phyloP scores from a whole-genome alignment of 176 grass and related monocot genomes.

The Melocanna baccifera region DNA sequence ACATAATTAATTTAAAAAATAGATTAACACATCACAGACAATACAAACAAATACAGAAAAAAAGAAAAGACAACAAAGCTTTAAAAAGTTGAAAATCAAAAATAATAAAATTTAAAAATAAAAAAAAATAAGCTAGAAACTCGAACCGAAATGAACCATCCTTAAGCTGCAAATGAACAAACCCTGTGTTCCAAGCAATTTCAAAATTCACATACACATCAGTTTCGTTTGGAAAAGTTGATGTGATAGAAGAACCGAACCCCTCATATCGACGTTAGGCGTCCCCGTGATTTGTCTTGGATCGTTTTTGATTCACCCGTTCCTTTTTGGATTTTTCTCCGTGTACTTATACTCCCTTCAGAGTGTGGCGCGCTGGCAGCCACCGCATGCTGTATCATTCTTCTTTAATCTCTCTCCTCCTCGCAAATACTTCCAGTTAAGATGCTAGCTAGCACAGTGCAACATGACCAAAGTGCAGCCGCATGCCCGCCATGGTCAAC shows the following conservation, averaged over 20 bases:
- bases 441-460: background rate
- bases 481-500: background rate
- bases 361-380: background rate
- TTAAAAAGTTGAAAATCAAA: too few species aligned
- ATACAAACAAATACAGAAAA: too few species aligned
- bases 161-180: background rate
- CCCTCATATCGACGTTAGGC: constrained; percentile 34
- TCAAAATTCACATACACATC: background rate
- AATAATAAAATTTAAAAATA: too few species aligned
- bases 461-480: background rate
- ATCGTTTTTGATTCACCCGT: constrained; percentile 28
- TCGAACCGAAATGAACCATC: too few species aligned
- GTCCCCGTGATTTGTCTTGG: constrained; percentile 31
- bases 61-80: too few species aligned
- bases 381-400: background rate
- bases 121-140: too few species aligned
- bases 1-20: too few species aligned
- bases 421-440: background rate
- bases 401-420: background rate
- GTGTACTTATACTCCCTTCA: constrained; percentile 8
- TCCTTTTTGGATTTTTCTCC: constrained; percentile 41
- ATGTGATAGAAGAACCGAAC: constrained; percentile 41
- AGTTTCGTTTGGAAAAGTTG: constrained; percentile 25
- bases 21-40: too few species aligned
- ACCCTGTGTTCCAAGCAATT: background rate